Evolutionary conservation across 1,139 yeast genomes (phyloP).

Genomic region (Yamadazyma dendronema): DNA sequence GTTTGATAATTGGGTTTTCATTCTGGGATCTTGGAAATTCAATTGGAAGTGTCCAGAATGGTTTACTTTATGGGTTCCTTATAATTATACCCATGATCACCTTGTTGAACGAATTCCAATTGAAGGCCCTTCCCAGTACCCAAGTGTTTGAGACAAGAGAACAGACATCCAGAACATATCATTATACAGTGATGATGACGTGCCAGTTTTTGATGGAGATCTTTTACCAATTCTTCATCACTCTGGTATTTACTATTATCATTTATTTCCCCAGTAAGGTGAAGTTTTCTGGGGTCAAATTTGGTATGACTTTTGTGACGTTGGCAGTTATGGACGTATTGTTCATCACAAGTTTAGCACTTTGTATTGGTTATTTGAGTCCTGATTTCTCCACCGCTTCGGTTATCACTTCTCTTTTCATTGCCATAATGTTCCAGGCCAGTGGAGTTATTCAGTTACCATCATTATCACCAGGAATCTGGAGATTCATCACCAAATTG

Average conservation of each 20-base stretch:
- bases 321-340: slow-evolving; percentile 50
- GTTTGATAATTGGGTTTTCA: slow-evolving; percentile 46
- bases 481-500: slow-evolving; percentile 58
- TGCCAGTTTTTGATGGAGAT: slow-evolving; percentile 53
- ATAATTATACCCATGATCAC: slow-evolving; percentile 61
- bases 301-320: slow-evolving; percentile 65
- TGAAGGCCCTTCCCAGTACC: slow-evolving; percentile 46
- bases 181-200: slow-evolving; percentile 56
- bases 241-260: slow-evolving; percentile 51
- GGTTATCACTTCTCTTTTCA: slow-evolving; percentile 58
- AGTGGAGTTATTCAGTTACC: slow-evolving; percentile 78
- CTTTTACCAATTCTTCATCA: slow-evolving; percentile 53
- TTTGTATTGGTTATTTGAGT: slow-evolving; percentile 53
- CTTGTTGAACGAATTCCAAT: slow-evolving; percentile 14
- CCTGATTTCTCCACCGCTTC: slow-evolving; percentile 73
- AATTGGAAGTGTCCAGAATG: slow-evolving; percentile 55
- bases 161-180: slow-evolving; percentile 62
- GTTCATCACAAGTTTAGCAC: slow-evolving; percentile 57
- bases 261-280: slow-evolving; percentile 56
- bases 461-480: slow-evolving; percentile 42
- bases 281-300: slow-evolving; percentile 36
- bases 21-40: slow-evolving; percentile 61
- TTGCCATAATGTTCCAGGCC: slow-evolving; percentile 62
- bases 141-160: slow-evolving; percentile 64
- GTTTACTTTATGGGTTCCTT: slow-evolving; percentile 65